Evolutionary conservation across 495 filamentous ascomycete species (phyloP).

Genomic region (Chlorociboria aeruginascens): DNA sequence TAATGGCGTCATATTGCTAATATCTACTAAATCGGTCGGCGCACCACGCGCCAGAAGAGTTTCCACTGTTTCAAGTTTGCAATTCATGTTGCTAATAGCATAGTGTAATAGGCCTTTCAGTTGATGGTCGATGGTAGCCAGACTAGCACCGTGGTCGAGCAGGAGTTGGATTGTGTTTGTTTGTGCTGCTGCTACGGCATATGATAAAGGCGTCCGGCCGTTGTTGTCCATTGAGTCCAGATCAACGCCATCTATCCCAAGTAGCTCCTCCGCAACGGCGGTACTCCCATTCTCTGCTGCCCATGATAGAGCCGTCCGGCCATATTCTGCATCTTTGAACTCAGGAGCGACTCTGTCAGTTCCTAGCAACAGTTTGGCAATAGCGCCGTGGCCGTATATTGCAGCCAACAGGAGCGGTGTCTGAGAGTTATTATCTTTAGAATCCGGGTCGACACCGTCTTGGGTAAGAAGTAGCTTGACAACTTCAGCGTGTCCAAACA

Average conservation of each 20-base stretch:
- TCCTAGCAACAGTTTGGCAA: too few relatives aligned
- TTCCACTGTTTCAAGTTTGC: background rate
- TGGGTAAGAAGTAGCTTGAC: constrained; percentile 14
- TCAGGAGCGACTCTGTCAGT: background rate
- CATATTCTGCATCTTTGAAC: background rate
- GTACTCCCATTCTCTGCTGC: background rate
- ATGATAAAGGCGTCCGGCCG: constrained; percentile 1
- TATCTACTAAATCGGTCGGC: background rate
- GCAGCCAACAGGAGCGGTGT: too few relatives aligned
- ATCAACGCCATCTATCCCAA: too few relatives aligned
- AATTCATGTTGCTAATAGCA: background rate
- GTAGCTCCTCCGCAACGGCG: too few relatives aligned
- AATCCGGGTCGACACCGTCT: too few relatives aligned
- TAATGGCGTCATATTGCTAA: too few relatives aligned
- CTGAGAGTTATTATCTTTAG: too few relatives aligned
- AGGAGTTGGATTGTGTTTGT: background rate
- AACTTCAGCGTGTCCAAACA: constrained; percentile 24
- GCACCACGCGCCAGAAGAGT: background rate
- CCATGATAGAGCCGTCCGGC: background rate
- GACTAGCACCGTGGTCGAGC: background rate
- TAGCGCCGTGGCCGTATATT: too few relatives aligned
- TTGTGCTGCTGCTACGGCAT: background rate
- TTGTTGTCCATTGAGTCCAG: background rate
- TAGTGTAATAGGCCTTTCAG: background rate
- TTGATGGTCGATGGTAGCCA: background rate